Base-by-base conservation (phyloP, 2,329 filamentous ascomycete species). In the Claviceps sorghi region DNA sequence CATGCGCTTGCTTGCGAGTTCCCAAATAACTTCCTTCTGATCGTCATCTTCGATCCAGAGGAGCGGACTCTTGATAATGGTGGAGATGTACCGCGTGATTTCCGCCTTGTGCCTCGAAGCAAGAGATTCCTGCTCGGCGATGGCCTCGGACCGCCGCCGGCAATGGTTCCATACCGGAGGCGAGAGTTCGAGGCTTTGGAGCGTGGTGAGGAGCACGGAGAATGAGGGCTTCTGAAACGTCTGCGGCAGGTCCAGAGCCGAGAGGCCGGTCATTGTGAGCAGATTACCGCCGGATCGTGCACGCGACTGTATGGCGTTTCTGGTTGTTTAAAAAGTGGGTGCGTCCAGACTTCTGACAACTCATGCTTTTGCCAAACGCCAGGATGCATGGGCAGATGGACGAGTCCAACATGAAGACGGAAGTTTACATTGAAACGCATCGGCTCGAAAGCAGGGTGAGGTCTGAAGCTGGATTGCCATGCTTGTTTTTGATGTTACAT, bases 161-260 rank as follows among this genome's bases (percentile, higher is more conserved):
- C 65, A 65, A 51, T 72, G 66, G 52, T 78, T 78, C 86, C 85
- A 90, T 51, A 83, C 77, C 3, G 78, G 79, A 22, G 86, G 86
- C 52, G 80, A 75, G 38, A 84, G 69, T 54, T 79, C 76, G 38
- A 95, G 75, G 30, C 79, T 70, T 36, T 78, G 69, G n/a, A 96
- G 78, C 29, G 80, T 79, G 29, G 74, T 68, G 49, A 88, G 68
- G 46, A 96, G 74, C 4, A 76, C 73, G 34, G 72, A 69, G 54
- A 79, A 82, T 21, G 80, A 72, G 7, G 90, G 90, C 61, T 80
- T 84, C 60, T 84, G 79, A 76, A 89, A 88, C 56, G 91, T 75
- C 62, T 89, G 86, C n/a, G 89, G 88, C 29, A 95, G 78, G 62
- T 91, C 86, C 53, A 53, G 68, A 60, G 51, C 68, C 62, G 34